These are phyloP conservation scores for Cardamine resedifolia DNA, from an alignment of 345 rosid genomes.

Conservation along the genomic window DNA sequence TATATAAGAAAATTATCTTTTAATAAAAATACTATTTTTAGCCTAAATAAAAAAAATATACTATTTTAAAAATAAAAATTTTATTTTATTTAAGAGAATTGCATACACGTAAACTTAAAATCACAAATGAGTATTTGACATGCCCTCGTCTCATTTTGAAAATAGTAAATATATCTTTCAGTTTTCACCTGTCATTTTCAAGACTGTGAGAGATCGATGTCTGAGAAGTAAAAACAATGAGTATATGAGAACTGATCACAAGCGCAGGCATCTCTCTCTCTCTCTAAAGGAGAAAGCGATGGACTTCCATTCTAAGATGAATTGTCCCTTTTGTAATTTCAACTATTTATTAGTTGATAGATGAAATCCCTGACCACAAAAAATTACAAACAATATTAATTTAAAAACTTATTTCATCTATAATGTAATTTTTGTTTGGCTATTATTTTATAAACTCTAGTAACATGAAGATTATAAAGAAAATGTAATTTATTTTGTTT, in stretches of 20 bases:
- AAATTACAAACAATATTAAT: neutral
- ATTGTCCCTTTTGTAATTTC: slow-evolving; percentile 18
- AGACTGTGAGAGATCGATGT: slow-evolving; percentile 25
- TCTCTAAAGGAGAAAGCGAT: slow-evolving; percentile 17
- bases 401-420: neutral
- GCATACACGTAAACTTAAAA: neutral
- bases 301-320: slow-evolving; percentile 30
- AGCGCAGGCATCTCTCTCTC: neutral
- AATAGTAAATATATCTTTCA: neutral
- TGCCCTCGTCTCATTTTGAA: neutral
- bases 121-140: neutral
- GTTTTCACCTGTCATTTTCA: slow-evolving; percentile 13
- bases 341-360: neutral
- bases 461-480: neutral
- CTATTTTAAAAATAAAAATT: too few species aligned
- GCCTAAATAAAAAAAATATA: too few species aligned
- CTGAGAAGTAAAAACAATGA: slow-evolving; percentile 29
- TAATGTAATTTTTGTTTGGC: neutral
- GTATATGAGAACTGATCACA: slow-evolving; percentile 8
- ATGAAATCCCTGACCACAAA: neutral
- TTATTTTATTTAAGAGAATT: too few species aligned
- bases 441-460: neutral
- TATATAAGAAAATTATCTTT: too few species aligned
- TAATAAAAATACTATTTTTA: too few species aligned
- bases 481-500: neutral